Evolutionary conservation across 768 basidiomycete species (phyloP), one percentile per base, ranked within the genome.

Genomic region (Melanogaster broomeanus): DNA sequence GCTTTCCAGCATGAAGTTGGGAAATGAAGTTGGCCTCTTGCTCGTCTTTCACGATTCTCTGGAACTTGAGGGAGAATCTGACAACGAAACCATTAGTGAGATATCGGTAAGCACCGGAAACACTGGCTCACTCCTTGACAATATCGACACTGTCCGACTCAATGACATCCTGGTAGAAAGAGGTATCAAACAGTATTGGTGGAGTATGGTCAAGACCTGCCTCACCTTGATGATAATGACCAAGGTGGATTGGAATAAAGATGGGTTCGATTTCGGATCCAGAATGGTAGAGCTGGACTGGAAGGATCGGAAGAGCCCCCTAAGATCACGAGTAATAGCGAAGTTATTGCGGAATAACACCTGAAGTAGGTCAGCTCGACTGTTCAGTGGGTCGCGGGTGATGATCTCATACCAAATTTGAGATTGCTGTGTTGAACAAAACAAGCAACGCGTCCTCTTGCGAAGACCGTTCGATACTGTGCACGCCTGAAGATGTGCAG

Each of bases 261-360:
- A 74, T 0, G 81, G 83, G 59, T 85, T 85, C 0, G 77, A 69
- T 13, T 74, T 71, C 9, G 84, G 84, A 57, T 86, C 81, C 4
- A 85, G 62, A 12, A 85, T 74, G 0, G 78, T 75, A 0, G 79
- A 76, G n/a, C 79, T 80, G 0, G 80, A 77, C 53, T 83, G 82
- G 67, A 83, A 83, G 0, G 81, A 83, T 49, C 80, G 79, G 49
- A 85, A 85, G 2, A 84, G 74, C 3, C 80, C 81, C 3, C 77
- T 74, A 16, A 85, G 81, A 54, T 84, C 81, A 18, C 82, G 72
- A 39, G 80, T 79, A 2, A 85, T 65, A 0, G 83, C 81, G 48
- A 85, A 85, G 47, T 85, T 85, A 50, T 85, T 84, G 4, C 84
- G 77, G 69, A 84, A 84, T 2, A 84, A 65, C 2, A 85, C 81